Evolutionary conservation across 345 rosid species (phyloP), one percentile per base, ranked within the genome.

Genomic region (Chamaenerion angustifolium): DNA sequence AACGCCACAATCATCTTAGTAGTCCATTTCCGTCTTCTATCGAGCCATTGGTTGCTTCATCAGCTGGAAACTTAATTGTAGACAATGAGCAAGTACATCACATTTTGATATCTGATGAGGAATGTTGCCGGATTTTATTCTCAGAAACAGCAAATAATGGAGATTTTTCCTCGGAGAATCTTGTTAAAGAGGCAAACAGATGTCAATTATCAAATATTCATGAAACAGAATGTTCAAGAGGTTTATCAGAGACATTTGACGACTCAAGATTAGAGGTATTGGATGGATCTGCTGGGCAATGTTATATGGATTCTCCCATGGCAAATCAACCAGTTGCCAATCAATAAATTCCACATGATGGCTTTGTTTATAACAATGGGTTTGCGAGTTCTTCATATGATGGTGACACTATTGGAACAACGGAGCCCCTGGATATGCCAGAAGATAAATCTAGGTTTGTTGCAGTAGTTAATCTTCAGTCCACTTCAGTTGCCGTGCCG

Each of bases 41-140:
- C 60, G 76, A 59, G 56, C 59, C 59, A 17, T 65, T 53, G 54
- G 65, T 62, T 72, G 68, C 78, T 68, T 55, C 77, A 65, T 62
- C 76, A 46, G 44, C 66, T 48, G 71, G 72, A 52, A 68, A 69
- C 67, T 57, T 69, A 44, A 68, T 54, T 40, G 56, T 56, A 18
- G 57, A 57, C 52, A 57, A 75, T 42, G 59, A 67, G 21, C 74
- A 64, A 57, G 64, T 68, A 59, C 80, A 78, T 47, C 73, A 72
- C 23, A 61, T 79, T 50, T 64, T 84, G 71, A 68, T 82, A 66
- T 67, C 95, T 12, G 95, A 92, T 63, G 95, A 82, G 59, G 96
- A 88, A 68, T 88, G 89, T 58, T 87, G 95, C 66, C 68, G 76
- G 74, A 69, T 72, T 61, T 76, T 88, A 63, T 82, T 92, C 49